Evolutionary conservation across 805 yeast species (phyloP), one percentile per base, ranked within the genome.

Genomic region (Lachancea sp.): DNA sequence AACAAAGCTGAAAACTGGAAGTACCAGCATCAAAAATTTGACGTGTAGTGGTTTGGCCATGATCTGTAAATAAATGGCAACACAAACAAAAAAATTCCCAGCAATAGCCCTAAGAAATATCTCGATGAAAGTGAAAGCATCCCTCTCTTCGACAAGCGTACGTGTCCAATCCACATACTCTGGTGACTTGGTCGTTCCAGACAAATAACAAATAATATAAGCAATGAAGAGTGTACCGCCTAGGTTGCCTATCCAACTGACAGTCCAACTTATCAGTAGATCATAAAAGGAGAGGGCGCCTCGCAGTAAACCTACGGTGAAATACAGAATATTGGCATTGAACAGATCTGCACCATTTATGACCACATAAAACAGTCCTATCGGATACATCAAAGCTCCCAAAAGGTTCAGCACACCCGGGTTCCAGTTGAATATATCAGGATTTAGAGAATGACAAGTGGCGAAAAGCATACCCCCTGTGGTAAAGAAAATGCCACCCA

Each of bases 21-120:
- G 55, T 12, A 69, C 53, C 65, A 84, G 72, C 65, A 81, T 61
- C 5, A 80, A 34, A 21, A 80, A 68, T 50, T 81, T 83, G 25
- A 85, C 94, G 54, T 85, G 94, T 8, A 80, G 54, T 0, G 95
- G 94, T 54, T 80, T 82, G 5, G 83, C 83, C 78, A 84, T 74
- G 29, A 85, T 64, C 55, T 84, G 94, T 34, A 84, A 61, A 60
- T 82, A 84, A 7, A 83, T 78, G 2, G 88, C 94, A 21, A 84
- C 61, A 40, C 81, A 75, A 19, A 85, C 94, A 51, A 70, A 80
- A 54, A 83, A 84, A 59, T 85, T 85, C 23, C 92, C 88, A 1
- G 83, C 87, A 26, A 82, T 70, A 7, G 77, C 85, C 51, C 75
- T 80, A n/a, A 85, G 46, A 36, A 85, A 70, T 1, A 81, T 80